phyloP scores from a whole-genome alignment of 768 basidiomycete genomes.

The Suillus subluteus region DNA sequence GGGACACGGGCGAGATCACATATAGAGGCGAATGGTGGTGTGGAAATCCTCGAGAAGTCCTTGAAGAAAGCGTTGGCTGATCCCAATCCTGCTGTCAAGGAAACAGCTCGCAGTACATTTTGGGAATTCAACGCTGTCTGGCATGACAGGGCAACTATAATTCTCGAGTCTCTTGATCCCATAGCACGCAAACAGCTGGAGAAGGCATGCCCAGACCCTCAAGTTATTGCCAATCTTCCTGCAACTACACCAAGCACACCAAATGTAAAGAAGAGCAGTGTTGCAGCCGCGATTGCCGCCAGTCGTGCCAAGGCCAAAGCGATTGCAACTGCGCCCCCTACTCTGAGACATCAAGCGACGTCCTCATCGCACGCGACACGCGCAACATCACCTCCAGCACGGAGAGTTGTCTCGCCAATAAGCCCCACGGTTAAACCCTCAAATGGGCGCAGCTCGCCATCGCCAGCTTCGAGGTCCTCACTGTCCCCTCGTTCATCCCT shows the following conservation, averaged over 20 bases:
- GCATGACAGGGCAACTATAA: constrained; percentile 64
- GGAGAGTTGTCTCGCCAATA: constrained; percentile 43
- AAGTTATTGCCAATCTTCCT: constrained; percentile 40
- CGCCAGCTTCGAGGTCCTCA: constrained; percentile 43
- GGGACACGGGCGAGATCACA: constrained; percentile 60
- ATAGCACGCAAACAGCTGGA: constrained; percentile 81
- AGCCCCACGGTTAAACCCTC: constrained; percentile 49
- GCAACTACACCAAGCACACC: constrained; percentile 52
- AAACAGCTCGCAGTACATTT: constrained; percentile 70
- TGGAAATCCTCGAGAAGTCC: constrained; percentile 74
- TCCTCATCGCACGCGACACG: constrained; percentile 62
- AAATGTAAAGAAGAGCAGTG: constrained; percentile 72
- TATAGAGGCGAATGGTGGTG: constrained; percentile 70
- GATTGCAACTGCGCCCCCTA: constrained; percentile 81
- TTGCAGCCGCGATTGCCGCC: constrained; percentile 88
- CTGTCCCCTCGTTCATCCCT: constrained; percentile 53
- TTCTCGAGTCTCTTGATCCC: constrained; percentile 71
- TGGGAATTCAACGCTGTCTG: constrained; percentile 83
- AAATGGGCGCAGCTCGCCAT: constrained; percentile 40
- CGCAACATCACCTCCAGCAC: constrained; percentile 44
- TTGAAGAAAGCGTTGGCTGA: constrained; percentile 78
- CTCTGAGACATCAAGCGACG: constrained; percentile 80
- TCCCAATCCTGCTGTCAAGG: constrained; percentile 78
- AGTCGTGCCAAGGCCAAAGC: constrained; percentile 87
- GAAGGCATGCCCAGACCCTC: constrained; percentile 74